Conservation (phyloP, 257 asterid species). For the Apocynum venetum region DNA sequence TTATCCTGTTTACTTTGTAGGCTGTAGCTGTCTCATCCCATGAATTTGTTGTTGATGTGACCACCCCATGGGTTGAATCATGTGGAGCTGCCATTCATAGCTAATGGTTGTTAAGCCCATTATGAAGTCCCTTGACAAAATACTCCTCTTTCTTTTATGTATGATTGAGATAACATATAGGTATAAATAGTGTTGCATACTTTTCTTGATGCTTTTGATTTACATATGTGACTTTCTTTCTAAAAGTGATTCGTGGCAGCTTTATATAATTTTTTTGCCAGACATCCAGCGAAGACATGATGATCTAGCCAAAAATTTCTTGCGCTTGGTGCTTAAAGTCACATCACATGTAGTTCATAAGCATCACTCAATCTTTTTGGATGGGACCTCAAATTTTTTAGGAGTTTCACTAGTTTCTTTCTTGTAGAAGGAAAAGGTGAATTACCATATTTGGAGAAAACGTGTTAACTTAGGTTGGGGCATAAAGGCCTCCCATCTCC, state of each 20-base stretch:
- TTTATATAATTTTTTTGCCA: background rate
- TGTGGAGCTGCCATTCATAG: background rate
- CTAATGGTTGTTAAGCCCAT: background rate
- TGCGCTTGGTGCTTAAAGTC: background rate
- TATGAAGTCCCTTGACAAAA: background rate
- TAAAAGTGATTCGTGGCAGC: background rate
- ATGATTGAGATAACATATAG: background rate
- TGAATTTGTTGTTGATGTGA: background rate
- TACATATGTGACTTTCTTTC: background rate
- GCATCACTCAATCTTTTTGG: background rate
- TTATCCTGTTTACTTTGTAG: background rate
- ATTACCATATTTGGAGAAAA: too few species aligned
- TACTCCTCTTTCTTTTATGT: too few species aligned
- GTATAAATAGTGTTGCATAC: background rate
- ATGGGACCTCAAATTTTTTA: background rate
- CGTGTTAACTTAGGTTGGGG: too few species aligned
- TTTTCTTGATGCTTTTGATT: slow-evolving; percentile 7
- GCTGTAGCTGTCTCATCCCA: background rate
- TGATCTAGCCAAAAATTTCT: background rate
- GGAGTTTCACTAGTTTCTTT: background rate
- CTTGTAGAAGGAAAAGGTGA: too few species aligned
- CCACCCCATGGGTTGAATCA: background rate
- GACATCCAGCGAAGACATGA: background rate
- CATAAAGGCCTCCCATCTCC: too few species aligned
- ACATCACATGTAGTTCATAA: background rate